Base-by-base conservation (phyloP, 1,139 yeast genomes). In the Diutina pseudorugosa region DNA sequence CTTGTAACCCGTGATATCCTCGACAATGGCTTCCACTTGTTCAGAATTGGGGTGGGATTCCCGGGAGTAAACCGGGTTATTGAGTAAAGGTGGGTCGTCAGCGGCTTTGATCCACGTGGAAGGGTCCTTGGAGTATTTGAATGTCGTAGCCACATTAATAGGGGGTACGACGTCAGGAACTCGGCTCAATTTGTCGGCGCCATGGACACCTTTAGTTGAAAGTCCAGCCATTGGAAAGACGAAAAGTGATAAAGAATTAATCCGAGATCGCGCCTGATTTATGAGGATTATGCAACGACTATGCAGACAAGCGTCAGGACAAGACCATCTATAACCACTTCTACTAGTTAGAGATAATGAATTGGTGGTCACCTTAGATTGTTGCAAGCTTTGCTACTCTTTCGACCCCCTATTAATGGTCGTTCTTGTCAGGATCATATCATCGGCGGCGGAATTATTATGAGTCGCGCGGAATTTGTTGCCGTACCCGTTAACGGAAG, bases 141-240 rank as follows among this genome's bases (percentile, higher is more conserved):
- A 90, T 0, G 95, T 91, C 5, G 97, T 85, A 2, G 95, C 68
- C 5, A 88, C 82, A 58, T 85, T 87, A 54, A 91, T 82, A 21
- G 97, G 95, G 4, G 95, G 83, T 0, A 84, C 80, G 12, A 85
- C 86, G 60, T 85, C 93, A 2, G 70, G 54, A 1, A 71, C 75
- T 33, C 75, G 60, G 47, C 69, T 65, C 27, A 68, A 59, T 47
- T 60, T 61, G 59, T 83, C 85, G 54, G 84, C 91, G 0, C 79
- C 84, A 60, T 86, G 94, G 52, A 86, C 75, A 9, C 79, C 62
- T 12, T 64, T 63, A 3, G 89, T 82, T 6, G 80, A 63, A 36
- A 80, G 58, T 1, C 78, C 78, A 1, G 73, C 54, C 79, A 75
- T 73, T 51, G 51, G 14, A 19, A 9, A 11, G 36, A 11, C 5